These are phyloP conservation scores for Kodamaea laetipori DNA, from an alignment of 805 yeast genomes.

Conservation along the genomic window DNA sequence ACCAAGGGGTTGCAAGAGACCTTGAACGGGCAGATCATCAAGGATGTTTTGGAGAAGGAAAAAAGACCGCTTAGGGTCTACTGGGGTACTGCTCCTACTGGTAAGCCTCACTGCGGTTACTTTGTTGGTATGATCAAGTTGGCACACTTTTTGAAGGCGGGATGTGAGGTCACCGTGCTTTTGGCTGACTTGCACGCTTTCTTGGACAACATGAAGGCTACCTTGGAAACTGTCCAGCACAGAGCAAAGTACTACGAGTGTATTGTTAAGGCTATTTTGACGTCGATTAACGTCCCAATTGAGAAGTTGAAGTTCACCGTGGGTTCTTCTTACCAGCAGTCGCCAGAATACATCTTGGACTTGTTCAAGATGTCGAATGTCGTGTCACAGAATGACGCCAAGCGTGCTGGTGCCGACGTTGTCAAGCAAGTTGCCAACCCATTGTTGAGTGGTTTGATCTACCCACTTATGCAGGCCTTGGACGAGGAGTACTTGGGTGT, in stretches of 20 bases:
- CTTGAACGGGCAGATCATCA: slow-evolving; percentile 83
- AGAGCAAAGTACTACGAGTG: slow-evolving; percentile 89
- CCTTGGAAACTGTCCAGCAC: slow-evolving; percentile 84
- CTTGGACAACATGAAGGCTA: slow-evolving; percentile 97
- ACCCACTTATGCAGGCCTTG: slow-evolving; percentile 98
- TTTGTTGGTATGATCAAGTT: slow-evolving; percentile 96
- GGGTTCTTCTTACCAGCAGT: slow-evolving; percentile 89
- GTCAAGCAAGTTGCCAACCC: slow-evolving; percentile 98
- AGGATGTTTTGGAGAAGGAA: slow-evolving; percentile 76
- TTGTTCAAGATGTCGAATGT: slow-evolving; percentile 79
- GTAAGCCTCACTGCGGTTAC: slow-evolving; percentile 98
- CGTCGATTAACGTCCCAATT: slow-evolving; percentile 86
- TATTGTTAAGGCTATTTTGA: slow-evolving; percentile 81
- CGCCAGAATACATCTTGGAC: slow-evolving; percentile 81
- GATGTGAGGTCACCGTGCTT: slow-evolving; percentile 89
- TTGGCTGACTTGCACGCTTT: slow-evolving; percentile 96
- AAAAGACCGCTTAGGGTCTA: slow-evolving; percentile 82
- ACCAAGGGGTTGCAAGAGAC: slow-evolving; percentile 90
- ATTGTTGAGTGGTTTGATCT: slow-evolving; percentile 85
- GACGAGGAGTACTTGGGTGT: slow-evolving; percentile 88
- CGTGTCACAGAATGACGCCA: slow-evolving; percentile 93
- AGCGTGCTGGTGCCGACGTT: slow-evolving; percentile 99
- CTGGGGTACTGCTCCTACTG: slow-evolving; percentile 99
- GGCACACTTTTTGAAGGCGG: slow-evolving; percentile 93
- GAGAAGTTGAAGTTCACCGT: slow-evolving; percentile 80